Conservation (phyloP, 257 asterid species). For the Gynochthodes officinalis region DNA sequence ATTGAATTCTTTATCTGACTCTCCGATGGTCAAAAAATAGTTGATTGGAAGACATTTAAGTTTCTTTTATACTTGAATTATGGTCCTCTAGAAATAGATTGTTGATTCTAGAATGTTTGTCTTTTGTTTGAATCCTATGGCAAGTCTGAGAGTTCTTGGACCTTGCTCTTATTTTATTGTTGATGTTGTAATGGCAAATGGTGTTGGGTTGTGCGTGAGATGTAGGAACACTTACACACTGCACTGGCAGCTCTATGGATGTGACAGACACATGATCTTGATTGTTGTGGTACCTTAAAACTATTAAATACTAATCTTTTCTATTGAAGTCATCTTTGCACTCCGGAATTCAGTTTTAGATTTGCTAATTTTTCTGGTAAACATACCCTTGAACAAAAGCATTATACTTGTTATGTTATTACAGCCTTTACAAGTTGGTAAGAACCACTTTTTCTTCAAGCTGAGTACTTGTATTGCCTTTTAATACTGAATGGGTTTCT, state of each 20-base stretch:
- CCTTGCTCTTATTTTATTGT: background rate
- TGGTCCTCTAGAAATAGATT: background rate
- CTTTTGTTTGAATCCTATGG: background rate
- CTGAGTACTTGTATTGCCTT: background rate
- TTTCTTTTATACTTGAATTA: background rate
- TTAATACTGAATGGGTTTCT: background rate
- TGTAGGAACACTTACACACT: background rate
- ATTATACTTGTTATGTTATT: background rate
- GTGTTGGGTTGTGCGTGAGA: background rate
- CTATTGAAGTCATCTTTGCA: background rate
- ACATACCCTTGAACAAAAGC: background rate
- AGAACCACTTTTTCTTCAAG: background rate
- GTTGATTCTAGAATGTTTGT: too few species aligned
- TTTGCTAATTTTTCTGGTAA: background rate
- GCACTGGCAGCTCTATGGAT: background rate
- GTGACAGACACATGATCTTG: background rate
- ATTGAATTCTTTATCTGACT: background rate
- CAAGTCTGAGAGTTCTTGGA: background rate
- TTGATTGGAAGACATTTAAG: background rate
- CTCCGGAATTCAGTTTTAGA: background rate
- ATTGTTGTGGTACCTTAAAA: background rate
- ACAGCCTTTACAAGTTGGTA: background rate
- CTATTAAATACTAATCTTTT: background rate
- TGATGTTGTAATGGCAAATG: background rate
- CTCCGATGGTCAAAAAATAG: background rate